A percentile compares a stretch with the other conserved stretches of the same genome.
These are phyloP conservation scores for Macaranga tanarius DNA, from an alignment of 441 rosid genomes.

Conservation along the genomic window DNA sequence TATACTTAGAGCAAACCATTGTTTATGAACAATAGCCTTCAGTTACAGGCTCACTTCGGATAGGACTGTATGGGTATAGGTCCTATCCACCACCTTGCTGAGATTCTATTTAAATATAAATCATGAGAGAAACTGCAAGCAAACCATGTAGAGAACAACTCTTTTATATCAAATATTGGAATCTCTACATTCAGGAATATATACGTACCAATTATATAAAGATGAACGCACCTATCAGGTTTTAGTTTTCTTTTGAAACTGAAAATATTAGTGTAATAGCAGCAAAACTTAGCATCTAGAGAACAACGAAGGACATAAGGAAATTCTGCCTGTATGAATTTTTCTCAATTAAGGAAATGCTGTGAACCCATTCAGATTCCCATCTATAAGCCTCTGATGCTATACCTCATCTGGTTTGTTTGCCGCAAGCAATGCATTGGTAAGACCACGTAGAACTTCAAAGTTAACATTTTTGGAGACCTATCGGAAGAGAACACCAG, in stretches of 20 bases:
- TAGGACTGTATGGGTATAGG: neutral
- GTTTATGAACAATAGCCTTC: neutral
- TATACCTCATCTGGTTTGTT: slow-evolving; percentile 87
- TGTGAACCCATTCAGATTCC: slow-evolving; percentile 8
- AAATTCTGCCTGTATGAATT: neutral
- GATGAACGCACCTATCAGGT: neutral
- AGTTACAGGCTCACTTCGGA: neutral
- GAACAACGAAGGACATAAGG: neutral
- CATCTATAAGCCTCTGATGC: slow-evolving; percentile 15
- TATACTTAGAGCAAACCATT: neutral
- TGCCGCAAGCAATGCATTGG: slow-evolving; percentile 83
- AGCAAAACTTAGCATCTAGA: neutral
- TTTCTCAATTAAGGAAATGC: neutral
- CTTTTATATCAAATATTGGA: neutral
- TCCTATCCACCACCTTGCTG: neutral
- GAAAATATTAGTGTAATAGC: neutral
- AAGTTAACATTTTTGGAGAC: slow-evolving; percentile 58
- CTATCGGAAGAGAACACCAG: slow-evolving; percentile 34
- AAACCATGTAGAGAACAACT: neutral
- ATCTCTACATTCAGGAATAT: neutral
- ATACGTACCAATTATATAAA: too few relatives aligned
- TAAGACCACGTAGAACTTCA: slow-evolving; percentile 77
- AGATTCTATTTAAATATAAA: neutral
- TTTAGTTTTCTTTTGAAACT: neutral
- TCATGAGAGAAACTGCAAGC: neutral